Evolutionary conservation across 192 early-diverging fungal species (phyloP), one percentile per base, ranked within the genome.

Genomic region (Powellomyces hirtus): DNA sequence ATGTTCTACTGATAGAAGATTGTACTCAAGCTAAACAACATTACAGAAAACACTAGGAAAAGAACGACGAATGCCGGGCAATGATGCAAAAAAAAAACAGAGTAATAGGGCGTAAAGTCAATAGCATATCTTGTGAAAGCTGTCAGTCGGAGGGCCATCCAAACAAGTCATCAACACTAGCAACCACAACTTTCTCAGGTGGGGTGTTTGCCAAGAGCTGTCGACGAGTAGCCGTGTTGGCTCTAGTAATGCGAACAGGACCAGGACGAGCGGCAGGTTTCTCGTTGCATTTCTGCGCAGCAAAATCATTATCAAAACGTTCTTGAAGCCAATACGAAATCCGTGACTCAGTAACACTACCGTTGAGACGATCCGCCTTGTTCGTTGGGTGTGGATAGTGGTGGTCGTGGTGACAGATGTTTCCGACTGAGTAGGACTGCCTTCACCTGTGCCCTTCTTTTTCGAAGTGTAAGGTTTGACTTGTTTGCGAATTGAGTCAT

Each of bases 351-450:
- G 18, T 42, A 18, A 49, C n/a, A 49, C 16, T 56, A 60, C 59
- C 4, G 59, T 60, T n/a, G 37, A 38, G 35, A 38, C 36, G 35
- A 60, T 38, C 59, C 37, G 2, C 36, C 38, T 34, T 4, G 59
- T 60, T 18, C 38, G 31, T 36, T 60, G 36, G 14, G 59, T 60
- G 37, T 60, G 59, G 6, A 60, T 60, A 16, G 59, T 60, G 5
- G 59, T 60, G 33, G 59, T 60, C 5, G 33, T 60, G n/a, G 59
- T 60, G n/a, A 60, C 35, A 2, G 59, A 60, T 27, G 59, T 60
- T 37, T 60, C 59, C 4, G 59, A 60, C n/a, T 60, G 59, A 14
- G 31, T 4, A 3, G 59, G 35, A n/a, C 59, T 36, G 53, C 53
- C 31, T 18, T 34, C 53, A 29, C 53, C 31, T 10, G n/a, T n/a